Conservation (phyloP, 73 alveolate genomes). For the Tetrahymena thermophila region DNA sequence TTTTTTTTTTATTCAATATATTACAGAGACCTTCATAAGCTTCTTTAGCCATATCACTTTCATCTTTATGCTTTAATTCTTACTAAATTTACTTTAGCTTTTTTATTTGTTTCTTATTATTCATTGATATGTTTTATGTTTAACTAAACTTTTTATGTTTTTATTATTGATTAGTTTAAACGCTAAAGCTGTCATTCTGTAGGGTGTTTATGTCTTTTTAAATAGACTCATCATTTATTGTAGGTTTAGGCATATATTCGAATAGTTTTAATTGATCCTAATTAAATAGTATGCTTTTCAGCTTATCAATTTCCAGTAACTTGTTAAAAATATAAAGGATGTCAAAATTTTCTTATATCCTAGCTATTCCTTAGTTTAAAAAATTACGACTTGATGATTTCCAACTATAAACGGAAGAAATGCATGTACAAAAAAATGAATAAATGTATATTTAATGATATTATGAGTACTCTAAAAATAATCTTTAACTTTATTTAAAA, state of each 20-base stretch:
- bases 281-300: neutral
- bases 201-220: no score
- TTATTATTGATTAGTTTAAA: no score
- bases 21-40: neutral
- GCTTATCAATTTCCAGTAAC: neutral
- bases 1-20: neutral
- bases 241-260: neutral
- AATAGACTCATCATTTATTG: neutral
- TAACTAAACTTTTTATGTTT: no score
- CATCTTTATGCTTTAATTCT: neutral
- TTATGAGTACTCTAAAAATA: neutral
- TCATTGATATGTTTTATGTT: no score
- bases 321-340: neutral
- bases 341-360: neutral
- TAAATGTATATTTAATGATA: neutral
- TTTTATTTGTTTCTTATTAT: no score
- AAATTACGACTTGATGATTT: neutral
- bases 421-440: neutral
- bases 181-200: no score
- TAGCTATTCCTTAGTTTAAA: neutral
- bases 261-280: neutral
- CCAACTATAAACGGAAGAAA: neutral
- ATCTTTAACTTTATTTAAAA: neutral
- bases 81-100: no score
- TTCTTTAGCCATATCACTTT: neutral